Percentiles rank a stretch among this genome's conserved stretches.
Conservation (phyloP, 441 rosid species). For the Cnidoscolus chayamansa region DNA sequence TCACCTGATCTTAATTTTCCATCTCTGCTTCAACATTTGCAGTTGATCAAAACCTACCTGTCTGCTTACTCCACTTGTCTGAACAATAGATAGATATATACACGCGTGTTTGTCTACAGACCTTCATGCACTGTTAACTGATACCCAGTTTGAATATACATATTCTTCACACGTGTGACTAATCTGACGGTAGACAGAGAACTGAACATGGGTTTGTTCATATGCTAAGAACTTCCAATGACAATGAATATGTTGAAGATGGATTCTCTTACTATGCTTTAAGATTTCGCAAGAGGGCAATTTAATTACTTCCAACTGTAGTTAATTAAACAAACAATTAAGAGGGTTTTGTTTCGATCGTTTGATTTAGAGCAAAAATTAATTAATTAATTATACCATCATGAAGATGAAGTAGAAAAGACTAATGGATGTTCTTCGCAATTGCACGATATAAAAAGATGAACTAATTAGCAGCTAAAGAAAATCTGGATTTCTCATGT, state of each 20-base stretch:
- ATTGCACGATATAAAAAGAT: constrained; percentile 4
- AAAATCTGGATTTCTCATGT: constrained; percentile 15
- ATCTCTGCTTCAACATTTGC: constrained; percentile 13
- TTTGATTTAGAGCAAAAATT: not conserved
- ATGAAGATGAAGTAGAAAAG: not conserved
- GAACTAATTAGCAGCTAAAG: not conserved
- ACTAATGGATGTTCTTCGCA: not conserved
- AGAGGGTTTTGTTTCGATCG: too few species aligned
- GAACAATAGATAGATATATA: constrained; percentile 18
- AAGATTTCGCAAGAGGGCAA: too few species aligned
- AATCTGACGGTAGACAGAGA: constrained; percentile 14
- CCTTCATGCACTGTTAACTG: constrained; percentile 26
- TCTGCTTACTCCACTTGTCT: constrained; percentile 24
- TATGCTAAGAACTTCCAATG: constrained; percentile 14
- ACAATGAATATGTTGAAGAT: too few species aligned
- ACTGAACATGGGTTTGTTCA: constrained; percentile 12
- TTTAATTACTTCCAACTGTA: too few species aligned
- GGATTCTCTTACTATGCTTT: too few species aligned
- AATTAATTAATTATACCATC: not conserved
- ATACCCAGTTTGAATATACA: constrained; percentile 21
- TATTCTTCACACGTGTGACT: constrained; percentile 43
- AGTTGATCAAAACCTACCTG: constrained; percentile 19
- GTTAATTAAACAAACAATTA: too few species aligned
- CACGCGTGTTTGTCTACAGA: constrained; percentile 32
- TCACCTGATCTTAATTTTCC: not conserved